phyloP scores from a whole-genome alignment of 306 rosid species.

The Bauhinia variegata region DNA sequence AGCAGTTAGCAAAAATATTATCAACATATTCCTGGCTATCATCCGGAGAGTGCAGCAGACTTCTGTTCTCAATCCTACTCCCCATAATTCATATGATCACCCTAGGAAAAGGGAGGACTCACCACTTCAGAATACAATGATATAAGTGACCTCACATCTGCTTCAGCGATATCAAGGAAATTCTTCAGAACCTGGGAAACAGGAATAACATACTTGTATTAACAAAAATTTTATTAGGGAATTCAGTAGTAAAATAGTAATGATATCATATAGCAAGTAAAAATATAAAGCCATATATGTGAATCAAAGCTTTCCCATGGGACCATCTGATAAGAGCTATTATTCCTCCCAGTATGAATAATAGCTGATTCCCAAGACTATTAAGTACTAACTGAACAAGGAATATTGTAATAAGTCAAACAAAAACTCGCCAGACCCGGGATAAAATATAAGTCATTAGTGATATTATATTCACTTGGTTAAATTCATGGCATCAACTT shows the following conservation, averaged over 20 bases:
- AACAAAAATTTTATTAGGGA: background rate
- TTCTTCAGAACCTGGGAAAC: conserved; percentile 78
- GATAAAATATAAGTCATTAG: conserved; percentile 19
- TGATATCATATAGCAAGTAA: background rate
- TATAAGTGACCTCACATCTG: conserved; percentile 91
- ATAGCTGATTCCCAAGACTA: background rate
- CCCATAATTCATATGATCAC: conserved; percentile 13
- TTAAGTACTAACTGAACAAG: background rate
- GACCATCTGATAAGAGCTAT: background rate
- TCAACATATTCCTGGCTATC: conserved; percentile 1
- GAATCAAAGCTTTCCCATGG: background rate
- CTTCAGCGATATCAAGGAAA: conserved; percentile 92
- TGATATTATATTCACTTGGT: background rate
- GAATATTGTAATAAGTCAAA: background rate
- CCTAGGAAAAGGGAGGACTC: conserved; percentile 40
- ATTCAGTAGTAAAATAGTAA: background rate
- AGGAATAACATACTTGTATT: conserved; percentile 21
- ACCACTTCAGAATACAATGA: conserved; percentile 98
- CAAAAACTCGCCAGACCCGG: conserved; percentile 24
- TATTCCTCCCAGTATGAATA: background rate
- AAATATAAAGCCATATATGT: background rate
- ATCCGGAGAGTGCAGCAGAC: conserved; percentile 8
- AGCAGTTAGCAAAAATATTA: conserved; percentile 21
- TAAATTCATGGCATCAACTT: conserved; percentile 16
- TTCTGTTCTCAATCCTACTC: conserved; percentile 2